These are phyloP conservation scores for Aspergillus baeticus DNA, from an alignment of 495 filamentous ascomycete species.

Conservation along the genomic window DNA sequence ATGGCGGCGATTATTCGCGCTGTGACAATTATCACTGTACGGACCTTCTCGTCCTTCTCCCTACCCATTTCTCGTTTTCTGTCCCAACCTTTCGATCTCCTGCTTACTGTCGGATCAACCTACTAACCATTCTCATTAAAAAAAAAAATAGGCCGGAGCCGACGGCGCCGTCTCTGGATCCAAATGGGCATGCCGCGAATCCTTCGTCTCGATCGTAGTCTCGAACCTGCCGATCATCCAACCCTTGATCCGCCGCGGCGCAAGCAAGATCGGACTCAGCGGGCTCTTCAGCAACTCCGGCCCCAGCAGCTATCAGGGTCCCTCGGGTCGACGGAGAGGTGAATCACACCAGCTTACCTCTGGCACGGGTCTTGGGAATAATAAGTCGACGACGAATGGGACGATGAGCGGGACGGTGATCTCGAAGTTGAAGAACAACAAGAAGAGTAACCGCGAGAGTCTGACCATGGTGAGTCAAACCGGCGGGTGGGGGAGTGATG, in stretches of 20 bases:
- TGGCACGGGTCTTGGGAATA: neutral
- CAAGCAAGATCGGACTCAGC: constrained; percentile 30
- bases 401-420: neutral
- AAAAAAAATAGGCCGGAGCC: constrained; percentile 15
- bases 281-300: constrained; percentile 27
- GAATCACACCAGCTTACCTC: neutral
- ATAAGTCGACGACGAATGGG: neutral
- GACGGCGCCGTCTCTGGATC: constrained; percentile 44
- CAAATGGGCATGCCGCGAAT: constrained; percentile 58
- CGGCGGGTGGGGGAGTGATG: constrained; percentile 31
- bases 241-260: constrained; percentile 40
- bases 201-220: constrained; percentile 54
- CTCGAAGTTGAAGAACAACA: neutral
- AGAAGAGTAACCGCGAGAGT: neutral
- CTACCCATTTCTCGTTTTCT: neutral
- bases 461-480: constrained; percentile 4
- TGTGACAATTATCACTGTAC: constrained; percentile 47
- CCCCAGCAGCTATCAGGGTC: constrained; percentile 5
- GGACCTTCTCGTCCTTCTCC: neutral
- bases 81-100: no score
- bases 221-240: constrained; percentile 58
- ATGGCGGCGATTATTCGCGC: constrained; percentile 54
- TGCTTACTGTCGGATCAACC: no score
- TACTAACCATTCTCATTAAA: neutral
- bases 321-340: constrained; percentile 13